Percentiles rank a stretch among this genome's conserved stretches.
Conservation (phyloP, 2,329 filamentous ascomycete species). For the Ciborinia camelliae region DNA sequence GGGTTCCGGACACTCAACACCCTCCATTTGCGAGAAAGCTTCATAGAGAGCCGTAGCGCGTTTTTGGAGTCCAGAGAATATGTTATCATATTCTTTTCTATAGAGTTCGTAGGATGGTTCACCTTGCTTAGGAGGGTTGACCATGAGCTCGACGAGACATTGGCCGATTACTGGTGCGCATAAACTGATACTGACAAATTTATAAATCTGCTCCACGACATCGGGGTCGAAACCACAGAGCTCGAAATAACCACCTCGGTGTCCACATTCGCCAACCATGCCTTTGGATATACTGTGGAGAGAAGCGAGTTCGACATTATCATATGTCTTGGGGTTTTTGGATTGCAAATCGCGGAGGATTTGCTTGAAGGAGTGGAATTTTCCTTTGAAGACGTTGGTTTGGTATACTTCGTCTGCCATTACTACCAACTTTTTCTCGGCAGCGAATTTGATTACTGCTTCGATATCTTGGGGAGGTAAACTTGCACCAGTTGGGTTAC, state of each 20-base stretch:
- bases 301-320: slow-evolving; percentile 82
- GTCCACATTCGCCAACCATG: slow-evolving; percentile 98
- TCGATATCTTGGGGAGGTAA: slow-evolving; percentile 76
- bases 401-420: slow-evolving; percentile 99
- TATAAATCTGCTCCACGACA: slow-evolving; percentile 94
- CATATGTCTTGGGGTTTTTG: slow-evolving; percentile 70
- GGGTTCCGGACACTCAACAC: slow-evolving; percentile 83
- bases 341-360: slow-evolving; percentile 78
- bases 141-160: slow-evolving; percentile 96
- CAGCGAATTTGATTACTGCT: slow-evolving; percentile 81
- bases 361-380: slow-evolving; percentile 95
- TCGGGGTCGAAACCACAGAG: slow-evolving; percentile 81
- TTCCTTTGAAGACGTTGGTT: slow-evolving; percentile 93
- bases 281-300: slow-evolving; percentile 95
- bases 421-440: slow-evolving; percentile 79
- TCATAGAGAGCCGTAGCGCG: slow-evolving; percentile 83
- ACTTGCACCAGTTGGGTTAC: slow-evolving; percentile 92
- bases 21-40: slow-evolving; percentile 93
- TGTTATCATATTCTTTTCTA: slow-evolving; percentile 77
- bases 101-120: slow-evolving; percentile 84
- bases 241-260: slow-evolving; percentile 97
- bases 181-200: slow-evolving; percentile 95
- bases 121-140: slow-evolving; percentile 84
- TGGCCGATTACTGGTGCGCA: slow-evolving; percentile 94
- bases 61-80: slow-evolving; percentile 72